Base-by-base conservation (phyloP, 352 stramenopile genomes). In the Phytophthora fragariae region DNA sequence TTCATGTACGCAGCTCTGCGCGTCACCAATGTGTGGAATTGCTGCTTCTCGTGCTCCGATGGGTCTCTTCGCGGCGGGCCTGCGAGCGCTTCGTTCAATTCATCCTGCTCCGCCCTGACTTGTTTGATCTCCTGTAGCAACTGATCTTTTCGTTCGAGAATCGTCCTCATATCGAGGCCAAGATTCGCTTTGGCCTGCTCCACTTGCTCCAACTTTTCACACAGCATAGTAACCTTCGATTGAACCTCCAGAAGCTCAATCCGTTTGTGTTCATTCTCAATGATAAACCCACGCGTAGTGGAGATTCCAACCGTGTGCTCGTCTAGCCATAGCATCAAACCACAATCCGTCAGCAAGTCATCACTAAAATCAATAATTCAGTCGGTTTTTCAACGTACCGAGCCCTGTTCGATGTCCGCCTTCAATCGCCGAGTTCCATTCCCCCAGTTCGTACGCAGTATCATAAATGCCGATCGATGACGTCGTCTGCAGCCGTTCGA, bases 41-140 rank as follows among this genome's bases (percentile, higher is more conserved):
- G 81, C 27, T 75, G 65, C 11, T 92, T 92, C 50, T 95, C 79
- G 15, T 66, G 47, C 41, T 94, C 86, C 0, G 67, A 84, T 4
- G 88, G 82, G 19, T 95, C 86, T 41, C 88, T 76, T 24, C 88
- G 79, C 3, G 88, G 85, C 0, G 88, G 88, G 5, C 88, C 88
- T 10, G 84, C 85, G 0, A 95, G 73, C 2, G 58, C 7, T 5
- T 71, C 67, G 9, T 79, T 80, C 2, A 93, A 57, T 0, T 91
- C 83, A 7, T 89, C 74, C 47, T 92, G 76, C 27, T 93, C 79
- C 0, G 24, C 35, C 12, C 72, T 69, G 0, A 93, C 68, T 53
- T 91, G 76, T 33, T 73, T 84, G 31, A 95, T 82, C 27, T 89
- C 79, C 19, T 77, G 68, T 1, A 92, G 46, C 1, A 87, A 27